Base-by-base conservation (phyloP, 306 rosid genomes). In the Prunus kanzakura region DNA sequence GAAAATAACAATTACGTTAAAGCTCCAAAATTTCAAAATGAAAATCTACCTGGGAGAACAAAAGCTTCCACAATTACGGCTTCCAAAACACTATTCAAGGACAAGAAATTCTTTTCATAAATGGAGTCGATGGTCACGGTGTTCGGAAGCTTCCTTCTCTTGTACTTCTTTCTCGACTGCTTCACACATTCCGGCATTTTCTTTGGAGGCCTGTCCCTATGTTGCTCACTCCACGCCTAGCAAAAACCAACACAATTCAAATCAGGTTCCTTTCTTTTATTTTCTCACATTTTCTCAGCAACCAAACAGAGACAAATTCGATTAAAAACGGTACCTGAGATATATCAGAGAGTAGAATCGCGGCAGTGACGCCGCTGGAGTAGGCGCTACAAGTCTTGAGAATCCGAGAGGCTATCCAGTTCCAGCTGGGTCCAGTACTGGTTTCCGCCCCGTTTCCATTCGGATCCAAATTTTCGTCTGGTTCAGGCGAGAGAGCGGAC, bases 301-400 rank as follows among this genome's bases (percentile, higher is more conserved):
- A 71, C 52, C 45, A 78, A 51, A 74, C 49, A 8, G 14, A 50
- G 58, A n/a, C 8, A n/a, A 41, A 73, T 55, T 19, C 5, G 32
- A 4, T 4, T 7, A 0, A 50, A 49, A 14, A 50, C 50, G 8
- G 55, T 69, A 91, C 97, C 96, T 86, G 92, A 80, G 86, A 81
- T 82, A 94, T 88, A 69, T 90, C 97, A 50, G 97, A 89, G 79
- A 94, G 98, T 64, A 94, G 72, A 76, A 92, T 92, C 1, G 97
- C 97, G 1, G 96, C 79, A 61, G 96, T 94, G 63, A 92, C 97
- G 4, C 95, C 96, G 75, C 96, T 90, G 5, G 97, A 94, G 78
- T 91, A 94, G 74, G 96, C 82, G 72, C 76, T 11, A 75, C 97
- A 94, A 79, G 94, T 88, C 82, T 84, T 91, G 83, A 94, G 93